These are phyloP conservation scores for Comarum palustre DNA, from an alignment of 306 rosid genomes.

Conservation along the genomic window DNA sequence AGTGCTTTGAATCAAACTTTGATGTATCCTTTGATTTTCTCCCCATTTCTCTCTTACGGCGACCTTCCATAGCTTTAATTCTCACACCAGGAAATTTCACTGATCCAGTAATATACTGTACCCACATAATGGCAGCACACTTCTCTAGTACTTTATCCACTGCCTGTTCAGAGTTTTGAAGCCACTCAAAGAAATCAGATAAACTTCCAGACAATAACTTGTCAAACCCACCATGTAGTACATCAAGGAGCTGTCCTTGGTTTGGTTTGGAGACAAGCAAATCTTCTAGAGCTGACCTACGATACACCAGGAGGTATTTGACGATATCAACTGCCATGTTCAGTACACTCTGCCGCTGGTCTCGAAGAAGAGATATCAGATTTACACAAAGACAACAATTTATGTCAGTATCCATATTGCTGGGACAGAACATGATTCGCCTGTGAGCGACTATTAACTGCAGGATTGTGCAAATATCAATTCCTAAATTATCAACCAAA, in stretches of 20 bases:
- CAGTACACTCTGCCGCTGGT: constrained; percentile 71
- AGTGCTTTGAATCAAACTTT: constrained; percentile 75
- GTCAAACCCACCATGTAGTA: constrained; percentile 93
- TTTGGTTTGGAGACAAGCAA: constrained; percentile 82
- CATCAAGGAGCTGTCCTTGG: constrained; percentile 80
- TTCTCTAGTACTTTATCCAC: constrained; percentile 86
- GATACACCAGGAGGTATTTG: constrained; percentile 92
- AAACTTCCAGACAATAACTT: constrained; percentile 73
- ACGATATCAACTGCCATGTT: constrained; percentile 80
- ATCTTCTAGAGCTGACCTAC: constrained; percentile 84
- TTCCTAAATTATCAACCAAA: constrained; percentile 62
- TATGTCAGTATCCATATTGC: constrained; percentile 85
- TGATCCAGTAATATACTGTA: constrained; percentile 88
- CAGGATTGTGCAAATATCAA: constrained; percentile 75
- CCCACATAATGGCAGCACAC: constrained; percentile 95
- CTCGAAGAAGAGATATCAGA: constrained; percentile 75
- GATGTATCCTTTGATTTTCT: constrained; percentile 78
- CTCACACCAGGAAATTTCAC: constrained; percentile 95
- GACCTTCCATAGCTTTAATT: constrained; percentile 92
- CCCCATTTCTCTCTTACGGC: constrained; percentile 89
- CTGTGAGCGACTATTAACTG: constrained; percentile 86
- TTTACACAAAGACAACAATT: constrained; percentile 93
- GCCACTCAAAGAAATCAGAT: constrained; percentile 81
- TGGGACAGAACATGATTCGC: constrained; percentile 89
- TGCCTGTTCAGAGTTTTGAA: constrained; percentile 56